Conservation (phyloP, 2,329 filamentous ascomycete species). For the Aureobasidium sp. region DNA sequence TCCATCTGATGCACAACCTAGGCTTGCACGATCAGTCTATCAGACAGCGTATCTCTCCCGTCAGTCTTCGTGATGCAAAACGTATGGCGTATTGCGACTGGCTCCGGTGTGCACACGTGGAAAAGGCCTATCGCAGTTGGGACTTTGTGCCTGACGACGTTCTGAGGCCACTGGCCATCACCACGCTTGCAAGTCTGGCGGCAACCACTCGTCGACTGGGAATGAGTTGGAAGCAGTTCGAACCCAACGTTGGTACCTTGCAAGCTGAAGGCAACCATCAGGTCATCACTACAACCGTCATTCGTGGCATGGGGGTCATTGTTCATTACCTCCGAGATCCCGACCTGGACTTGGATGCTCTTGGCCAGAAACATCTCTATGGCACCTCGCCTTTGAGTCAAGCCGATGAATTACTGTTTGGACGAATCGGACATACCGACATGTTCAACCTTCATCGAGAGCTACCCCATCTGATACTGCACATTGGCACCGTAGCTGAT, state of each 20-base stretch:
- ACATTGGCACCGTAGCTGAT: not conserved
- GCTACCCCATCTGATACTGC: not conserved
- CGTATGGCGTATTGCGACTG: not conserved
- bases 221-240: constrained; percentile 10
- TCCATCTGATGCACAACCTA: constrained; percentile 7
- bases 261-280: constrained; percentile 10
- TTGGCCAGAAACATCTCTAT: not conserved
- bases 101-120: not conserved
- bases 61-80: not conserved
- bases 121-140: not conserved
- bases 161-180: constrained; percentile 4
- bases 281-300: constrained; percentile 8
- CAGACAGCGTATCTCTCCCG: not conserved
- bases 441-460: constrained; percentile 1
- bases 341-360: not conserved
- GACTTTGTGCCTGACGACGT: constrained; percentile 10
- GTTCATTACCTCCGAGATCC: constrained; percentile 9
- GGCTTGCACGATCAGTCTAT: constrained; percentile 3
- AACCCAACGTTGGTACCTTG: not conserved
- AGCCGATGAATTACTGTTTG: constrained; percentile 7
- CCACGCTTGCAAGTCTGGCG: not conserved
- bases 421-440: not conserved
- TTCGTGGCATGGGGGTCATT: constrained; percentile 6
- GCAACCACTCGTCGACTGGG: constrained; percentile 2
- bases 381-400: not conserved